Conservation (phyloP, 805 yeast species). For the Schizosaccharomyces cryophilus region DNA sequence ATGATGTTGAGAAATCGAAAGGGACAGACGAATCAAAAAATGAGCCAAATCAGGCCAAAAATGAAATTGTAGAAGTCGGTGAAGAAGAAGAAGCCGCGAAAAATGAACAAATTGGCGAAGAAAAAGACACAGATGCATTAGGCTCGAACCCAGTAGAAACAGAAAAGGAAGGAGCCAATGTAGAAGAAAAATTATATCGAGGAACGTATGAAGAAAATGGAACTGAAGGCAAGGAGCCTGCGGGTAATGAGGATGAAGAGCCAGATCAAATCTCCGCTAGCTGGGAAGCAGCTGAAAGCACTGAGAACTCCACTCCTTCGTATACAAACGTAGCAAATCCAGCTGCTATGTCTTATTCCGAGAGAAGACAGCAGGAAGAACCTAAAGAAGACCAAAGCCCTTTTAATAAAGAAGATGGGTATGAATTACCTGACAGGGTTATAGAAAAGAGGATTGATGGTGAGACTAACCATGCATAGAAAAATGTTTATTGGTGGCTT, state of each 20-base stretch:
- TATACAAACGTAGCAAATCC: neutral
- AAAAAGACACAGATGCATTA: neutral
- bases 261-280: neutral
- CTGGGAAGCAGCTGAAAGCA: neutral
- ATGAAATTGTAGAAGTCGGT: neutral
- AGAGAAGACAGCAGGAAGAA: neutral
- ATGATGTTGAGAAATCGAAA: slow-evolving; percentile 7
- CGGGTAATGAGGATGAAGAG: neutral
- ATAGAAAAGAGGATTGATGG: neutral
- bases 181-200: slow-evolving; percentile 11
- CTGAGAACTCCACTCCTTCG: neutral
- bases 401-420: slow-evolving; percentile 1
- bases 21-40: neutral
- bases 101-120: neutral
- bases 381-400: slow-evolving; percentile 2
- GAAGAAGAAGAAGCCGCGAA: neutral
- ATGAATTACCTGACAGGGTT: neutral
- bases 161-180: slow-evolving; percentile 15
- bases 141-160: neutral
- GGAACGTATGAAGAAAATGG: slow-evolving; percentile 11
- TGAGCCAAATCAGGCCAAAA: neutral
- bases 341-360: neutral
- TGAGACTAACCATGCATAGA: slow-evolving; percentile 3
- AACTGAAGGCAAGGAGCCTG: neutral
- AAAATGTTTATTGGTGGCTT: slow-evolving; percentile 44